Percentiles rank a stretch among this genome's conserved stretches.
Conservation (phyloP, 1,139 yeast species). For the Kurtzmaniella natalensis region DNA sequence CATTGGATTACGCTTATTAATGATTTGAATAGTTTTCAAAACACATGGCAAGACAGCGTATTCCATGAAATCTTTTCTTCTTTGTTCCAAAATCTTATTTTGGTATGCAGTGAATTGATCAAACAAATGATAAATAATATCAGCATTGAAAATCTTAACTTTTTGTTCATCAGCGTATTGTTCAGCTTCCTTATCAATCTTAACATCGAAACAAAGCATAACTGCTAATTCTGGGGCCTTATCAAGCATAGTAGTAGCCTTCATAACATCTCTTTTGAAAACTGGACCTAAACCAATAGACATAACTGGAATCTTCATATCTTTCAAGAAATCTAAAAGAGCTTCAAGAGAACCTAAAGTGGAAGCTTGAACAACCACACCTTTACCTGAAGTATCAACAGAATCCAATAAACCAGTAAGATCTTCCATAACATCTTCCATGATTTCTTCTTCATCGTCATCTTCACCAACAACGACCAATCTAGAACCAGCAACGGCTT, state of each 20-base stretch:
- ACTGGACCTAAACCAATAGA: constrained; percentile 98
- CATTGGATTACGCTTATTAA: constrained; percentile 99
- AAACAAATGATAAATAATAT: constrained; percentile 91
- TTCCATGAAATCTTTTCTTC: constrained; percentile 84
- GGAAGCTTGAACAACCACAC: constrained; percentile 98
- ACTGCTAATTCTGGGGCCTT: constrained; percentile 94
- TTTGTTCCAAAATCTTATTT: constrained; percentile 76
- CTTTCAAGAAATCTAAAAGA: constrained; percentile 90
- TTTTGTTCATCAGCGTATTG: constrained; percentile 94
- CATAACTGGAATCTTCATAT: constrained; percentile 98
- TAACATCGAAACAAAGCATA: constrained; percentile 97
- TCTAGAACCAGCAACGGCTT: constrained; percentile 99
- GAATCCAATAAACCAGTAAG: constrained; percentile 91
- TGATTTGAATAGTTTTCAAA: constrained; percentile 88
- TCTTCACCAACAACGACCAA: constrained; percentile 93
- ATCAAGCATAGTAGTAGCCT: constrained; percentile 94
- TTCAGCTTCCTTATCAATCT: constrained; percentile 95
- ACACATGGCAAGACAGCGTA: constrained; percentile 95
- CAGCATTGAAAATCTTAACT: constrained; percentile 89
- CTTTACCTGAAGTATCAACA: constrained; percentile 90
- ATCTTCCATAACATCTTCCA: constrained; percentile 99
- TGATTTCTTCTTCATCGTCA: constrained; percentile 94
- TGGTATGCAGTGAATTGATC: constrained; percentile 95
- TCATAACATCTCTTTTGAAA: constrained; percentile 95
- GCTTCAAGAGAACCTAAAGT: constrained; percentile 98